A percentile compares a stretch with the other conserved stretches of the same genome.
These are phyloP conservation scores for Cyclotella atomus DNA, from an alignment of 108 stramenopile genomes.

Conservation along the genomic window DNA sequence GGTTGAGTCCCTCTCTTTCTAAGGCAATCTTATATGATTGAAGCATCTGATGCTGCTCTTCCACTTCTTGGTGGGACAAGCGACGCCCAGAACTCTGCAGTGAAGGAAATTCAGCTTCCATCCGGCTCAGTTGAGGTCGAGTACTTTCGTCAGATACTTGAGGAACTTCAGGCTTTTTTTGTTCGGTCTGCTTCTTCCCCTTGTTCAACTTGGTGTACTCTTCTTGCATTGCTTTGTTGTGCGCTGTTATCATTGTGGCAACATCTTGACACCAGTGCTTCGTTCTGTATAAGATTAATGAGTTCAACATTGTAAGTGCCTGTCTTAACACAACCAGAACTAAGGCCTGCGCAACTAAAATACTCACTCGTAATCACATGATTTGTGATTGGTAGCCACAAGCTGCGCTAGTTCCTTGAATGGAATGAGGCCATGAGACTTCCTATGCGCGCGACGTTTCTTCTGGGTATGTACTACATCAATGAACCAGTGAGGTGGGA, in stretches of 20 bases:
- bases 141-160: not conserved
- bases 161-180: not conserved
- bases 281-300: too few relatives aligned
- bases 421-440: constrained; percentile 21
- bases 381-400: constrained; percentile 13
- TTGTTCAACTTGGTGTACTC: not conserved
- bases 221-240: not conserved
- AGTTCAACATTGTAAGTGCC: too few relatives aligned
- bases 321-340: too few relatives aligned
- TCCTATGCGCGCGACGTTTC: constrained; percentile 11
- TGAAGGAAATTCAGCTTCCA: not conserved
- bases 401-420: constrained; percentile 15
- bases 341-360: too few relatives aligned
- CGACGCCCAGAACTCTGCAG: not conserved
- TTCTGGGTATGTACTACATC: constrained; percentile 7
- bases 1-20: not conserved
- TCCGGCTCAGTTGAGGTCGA: not conserved
- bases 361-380: constrained; percentile 14
- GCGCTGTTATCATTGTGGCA: not conserved
- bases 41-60: not conserved
- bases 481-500: constrained; percentile 19
- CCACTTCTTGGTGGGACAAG: not conserved
- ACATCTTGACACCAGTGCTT: constrained; percentile 1
- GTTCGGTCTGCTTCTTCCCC: too few relatives aligned
- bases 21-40: not conserved